Evolutionary conservation across 2,329 filamentous ascomycete genomes (phyloP).

Genomic region (Exophiala alcalophila): DNA sequence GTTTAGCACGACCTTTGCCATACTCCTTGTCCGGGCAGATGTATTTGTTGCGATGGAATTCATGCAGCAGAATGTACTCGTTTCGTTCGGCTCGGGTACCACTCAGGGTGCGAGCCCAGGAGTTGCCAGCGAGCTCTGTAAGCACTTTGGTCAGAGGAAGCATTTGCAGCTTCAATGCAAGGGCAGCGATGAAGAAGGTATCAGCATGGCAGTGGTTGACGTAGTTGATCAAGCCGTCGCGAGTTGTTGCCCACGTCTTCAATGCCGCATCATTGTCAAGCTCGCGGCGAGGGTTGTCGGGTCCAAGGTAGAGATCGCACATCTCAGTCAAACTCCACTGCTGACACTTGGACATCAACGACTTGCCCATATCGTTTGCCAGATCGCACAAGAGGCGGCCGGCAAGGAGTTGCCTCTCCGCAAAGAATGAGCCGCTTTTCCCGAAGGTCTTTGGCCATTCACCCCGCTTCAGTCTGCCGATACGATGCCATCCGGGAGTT

Average conservation of each 20-base stretch:
- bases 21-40: slow-evolving; percentile 94
- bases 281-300: slow-evolving; percentile 70
- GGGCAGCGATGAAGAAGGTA: slow-evolving; percentile 90
- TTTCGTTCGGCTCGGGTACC: slow-evolving; percentile 96
- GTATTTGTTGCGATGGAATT: slow-evolving; percentile 95
- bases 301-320: slow-evolving; percentile 83
- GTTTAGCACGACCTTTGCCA: slow-evolving; percentile 70
- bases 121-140: slow-evolving; percentile 95
- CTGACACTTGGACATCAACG: slow-evolving; percentile 93
- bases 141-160: slow-evolving; percentile 90
- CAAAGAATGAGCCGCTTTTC: slow-evolving; percentile 84
- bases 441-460: slow-evolving; percentile 86
- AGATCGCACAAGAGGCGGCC: slow-evolving; percentile 90
- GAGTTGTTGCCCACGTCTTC: slow-evolving; percentile 79
- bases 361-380: slow-evolving; percentile 95
- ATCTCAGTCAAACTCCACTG: slow-evolving; percentile 98
- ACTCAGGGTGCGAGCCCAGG: slow-evolving; percentile 92
- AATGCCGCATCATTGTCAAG: slow-evolving; percentile 84
- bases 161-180: slow-evolving; percentile 86
- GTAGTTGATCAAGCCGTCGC: slow-evolving; percentile 87
- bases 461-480: slow-evolving; percentile 77
- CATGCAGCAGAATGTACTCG: slow-evolving; percentile 97
- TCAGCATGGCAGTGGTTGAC: slow-evolving; percentile 91
- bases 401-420: slow-evolving; percentile 83
- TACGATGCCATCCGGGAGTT: slow-evolving; percentile 89